Percentiles rank a stretch among this genome's conserved stretches.
phyloP scores from a whole-genome alignment of 371 early-diverging fungal genomes.

The Actinomortierella wolfii region DNA sequence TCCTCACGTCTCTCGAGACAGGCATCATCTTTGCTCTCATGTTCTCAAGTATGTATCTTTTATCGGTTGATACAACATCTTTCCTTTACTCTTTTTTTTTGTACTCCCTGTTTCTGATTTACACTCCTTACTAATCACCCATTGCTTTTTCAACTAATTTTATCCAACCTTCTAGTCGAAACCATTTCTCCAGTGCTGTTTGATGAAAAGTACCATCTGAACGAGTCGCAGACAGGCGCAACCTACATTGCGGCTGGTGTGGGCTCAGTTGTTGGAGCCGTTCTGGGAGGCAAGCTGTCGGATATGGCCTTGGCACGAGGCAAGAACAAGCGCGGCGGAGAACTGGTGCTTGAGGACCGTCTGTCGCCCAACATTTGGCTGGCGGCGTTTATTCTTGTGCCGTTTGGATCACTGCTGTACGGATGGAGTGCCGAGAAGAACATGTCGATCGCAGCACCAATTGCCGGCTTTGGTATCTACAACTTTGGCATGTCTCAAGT shows the following conservation, averaged over 20 bases:
- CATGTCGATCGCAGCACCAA: slow-evolving; percentile 57
- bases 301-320: slow-evolving; percentile 54
- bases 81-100: too few species aligned
- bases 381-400: slow-evolving; percentile 57
- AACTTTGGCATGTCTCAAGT: slow-evolving; percentile 66
- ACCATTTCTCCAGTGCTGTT: slow-evolving; percentile 30
- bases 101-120: not conserved
- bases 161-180: slow-evolving; percentile 18
- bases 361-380: slow-evolving; percentile 60
- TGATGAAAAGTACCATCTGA: slow-evolving; percentile 16
- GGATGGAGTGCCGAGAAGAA: slow-evolving; percentile 61
- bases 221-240: slow-evolving; percentile 44
- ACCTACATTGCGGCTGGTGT: slow-evolving; percentile 55
- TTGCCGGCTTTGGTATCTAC: slow-evolving; percentile 60
- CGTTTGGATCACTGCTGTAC: slow-evolving; percentile 58
- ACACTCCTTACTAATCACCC: too few species aligned
- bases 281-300: slow-evolving; percentile 57
- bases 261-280: slow-evolving; percentile 60
- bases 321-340: slow-evolving; percentile 52
- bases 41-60: slow-evolving; percentile 38
- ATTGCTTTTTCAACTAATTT: not conserved
- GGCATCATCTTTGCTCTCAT: slow-evolving; percentile 57
- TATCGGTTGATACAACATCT: too few species aligned
- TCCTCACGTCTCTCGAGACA: slow-evolving; percentile 53
- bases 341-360: slow-evolving; percentile 59